Conservation (phyloP, 75 land plant species). For the Azolla pinnata region DNA sequence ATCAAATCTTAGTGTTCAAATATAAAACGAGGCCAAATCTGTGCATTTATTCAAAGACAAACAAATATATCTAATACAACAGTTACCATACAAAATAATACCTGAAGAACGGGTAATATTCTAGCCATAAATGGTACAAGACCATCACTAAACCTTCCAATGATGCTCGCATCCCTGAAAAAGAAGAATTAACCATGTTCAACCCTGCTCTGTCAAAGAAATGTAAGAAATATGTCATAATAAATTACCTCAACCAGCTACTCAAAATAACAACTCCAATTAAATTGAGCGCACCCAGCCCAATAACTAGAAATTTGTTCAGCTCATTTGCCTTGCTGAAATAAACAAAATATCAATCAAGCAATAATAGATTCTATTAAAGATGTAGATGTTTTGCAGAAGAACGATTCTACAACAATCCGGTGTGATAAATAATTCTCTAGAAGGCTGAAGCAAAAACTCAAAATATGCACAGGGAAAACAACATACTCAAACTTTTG, state of each 20-base stretch:
- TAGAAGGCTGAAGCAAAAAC: too few relatives aligned
- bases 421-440: too few relatives aligned
- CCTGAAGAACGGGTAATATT: constrained; percentile 35
- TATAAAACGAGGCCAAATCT: background rate
- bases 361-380: background rate
- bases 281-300: constrained; percentile 76
- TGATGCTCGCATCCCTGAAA: constrained; percentile 43
- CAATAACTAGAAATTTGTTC: constrained; percentile 78
- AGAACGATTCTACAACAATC: too few relatives aligned
- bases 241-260: constrained; percentile 57
- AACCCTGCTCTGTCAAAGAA: background rate
- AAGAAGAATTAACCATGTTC: constrained; percentile 17
- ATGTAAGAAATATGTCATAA: background rate
- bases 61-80: too few relatives aligned
- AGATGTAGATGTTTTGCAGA: too few relatives aligned
- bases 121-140: constrained; percentile 32
- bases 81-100: constrained; percentile 2
- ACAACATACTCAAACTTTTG: too few relatives aligned
- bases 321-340: constrained; percentile 64
- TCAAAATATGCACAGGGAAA: too few relatives aligned
- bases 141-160: constrained; percentile 43
- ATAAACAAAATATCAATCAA: background rate
- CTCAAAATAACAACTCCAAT: constrained; percentile 76
- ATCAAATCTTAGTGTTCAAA: background rate
- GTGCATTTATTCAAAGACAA: too few relatives aligned